Evolutionary conservation across 805 yeast genomes (phyloP), one percentile per base, ranked within the genome.

Genomic region (Candida boidinii): DNA sequence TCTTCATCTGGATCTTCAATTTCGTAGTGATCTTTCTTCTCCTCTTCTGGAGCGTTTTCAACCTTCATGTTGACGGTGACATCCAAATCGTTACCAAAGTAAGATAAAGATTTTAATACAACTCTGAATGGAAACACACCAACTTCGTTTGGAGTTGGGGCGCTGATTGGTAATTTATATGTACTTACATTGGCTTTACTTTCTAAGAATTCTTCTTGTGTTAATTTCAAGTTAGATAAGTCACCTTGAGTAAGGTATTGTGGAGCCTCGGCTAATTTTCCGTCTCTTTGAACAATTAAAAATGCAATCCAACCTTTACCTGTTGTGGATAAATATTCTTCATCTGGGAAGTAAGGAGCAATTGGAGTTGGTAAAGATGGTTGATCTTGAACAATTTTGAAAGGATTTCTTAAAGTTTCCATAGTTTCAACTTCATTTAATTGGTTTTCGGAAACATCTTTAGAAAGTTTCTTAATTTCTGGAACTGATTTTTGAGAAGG

Each of bases 11-110:
- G 81, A 34, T 75, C 84, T 25, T 80, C 76, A 33, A 79, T 74
- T 34, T 70, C 84, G 35, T 72, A 66, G 20, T 59, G 57, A 32
- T 72, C 75, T 28, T 50, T 51, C 3, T 49, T 57, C 11, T 49
- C 55, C 12, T 62, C 70, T n/a, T 54, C 62, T 31, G 78, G 70
- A 22, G 78, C 71, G 16, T 73, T 66, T 44, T 71, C 66, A 23
- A 88, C 94, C n/a, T 70, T 64, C 79, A 88, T 70, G 17, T 62
- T 60, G 30, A 85, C 57, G 8, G 88, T 80, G 39, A 79, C 69
- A 42, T 79, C 85, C 17, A 85, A 53, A 52, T 90, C 96, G 14
- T 73, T 59, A 5, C 95, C 95, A 53, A 84, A 85, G 54, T 85
- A 88, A 28, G 82, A 76, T 33, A 82, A 70, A 35, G 82, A 79